Percentiles rank a stretch among this genome's conserved stretches.
phyloP scores from a whole-genome alignment of 1,284 basidiomycete species.

The Sanguinoderma infundibulare region DNA sequence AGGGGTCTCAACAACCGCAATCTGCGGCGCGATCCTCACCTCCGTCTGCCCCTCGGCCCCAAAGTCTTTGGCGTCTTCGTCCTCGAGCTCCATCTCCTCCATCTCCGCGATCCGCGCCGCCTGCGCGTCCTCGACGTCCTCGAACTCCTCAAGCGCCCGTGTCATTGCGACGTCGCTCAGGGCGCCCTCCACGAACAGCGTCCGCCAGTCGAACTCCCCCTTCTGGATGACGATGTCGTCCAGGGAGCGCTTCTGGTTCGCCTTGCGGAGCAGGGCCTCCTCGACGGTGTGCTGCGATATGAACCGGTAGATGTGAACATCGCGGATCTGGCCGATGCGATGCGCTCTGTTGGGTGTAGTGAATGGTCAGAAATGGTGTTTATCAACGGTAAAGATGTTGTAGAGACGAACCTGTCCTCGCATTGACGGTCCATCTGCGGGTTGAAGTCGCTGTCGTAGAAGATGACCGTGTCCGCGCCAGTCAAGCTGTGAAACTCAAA shows the following conservation, averaged over 20 bases:
- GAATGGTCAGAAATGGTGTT: constrained; percentile 2
- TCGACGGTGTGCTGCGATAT: constrained; percentile 94
- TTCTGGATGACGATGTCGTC: constrained; percentile 94
- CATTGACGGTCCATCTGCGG: constrained; percentile 98
- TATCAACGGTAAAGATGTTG: too few species aligned
- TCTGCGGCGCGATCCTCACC: constrained; percentile 33
- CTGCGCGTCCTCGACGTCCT: constrained; percentile 86
- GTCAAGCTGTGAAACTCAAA: constrained; percentile 66
- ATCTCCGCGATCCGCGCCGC: constrained; percentile 82
- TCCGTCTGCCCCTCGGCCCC: constrained; percentile 49
- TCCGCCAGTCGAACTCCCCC: constrained; percentile 95
- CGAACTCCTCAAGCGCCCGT: constrained; percentile 80
- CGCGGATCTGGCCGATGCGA: constrained; percentile 95
- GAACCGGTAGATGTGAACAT: constrained; percentile 97
- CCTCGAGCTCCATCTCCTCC: constrained; percentile 72
- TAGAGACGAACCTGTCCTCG: constrained; percentile 79
- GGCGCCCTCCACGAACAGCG: constrained; percentile 62
- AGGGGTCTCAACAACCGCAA: constrained; percentile 25
- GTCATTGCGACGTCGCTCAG: constrained; percentile 53
- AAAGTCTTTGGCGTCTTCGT: constrained; percentile 81
- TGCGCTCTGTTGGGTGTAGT: constrained; percentile 63
- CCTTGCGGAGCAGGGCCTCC: constrained; percentile 95
- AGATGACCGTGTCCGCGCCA: constrained; percentile 96
- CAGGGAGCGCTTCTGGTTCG: constrained; percentile 92
- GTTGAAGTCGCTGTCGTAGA: constrained; percentile 98